Percentiles rank a stretch among this genome's conserved stretches.
Evolutionary conservation across 352 stramenopile genomes (phyloP).

Genomic region (Phytopythium boreale): DNA sequence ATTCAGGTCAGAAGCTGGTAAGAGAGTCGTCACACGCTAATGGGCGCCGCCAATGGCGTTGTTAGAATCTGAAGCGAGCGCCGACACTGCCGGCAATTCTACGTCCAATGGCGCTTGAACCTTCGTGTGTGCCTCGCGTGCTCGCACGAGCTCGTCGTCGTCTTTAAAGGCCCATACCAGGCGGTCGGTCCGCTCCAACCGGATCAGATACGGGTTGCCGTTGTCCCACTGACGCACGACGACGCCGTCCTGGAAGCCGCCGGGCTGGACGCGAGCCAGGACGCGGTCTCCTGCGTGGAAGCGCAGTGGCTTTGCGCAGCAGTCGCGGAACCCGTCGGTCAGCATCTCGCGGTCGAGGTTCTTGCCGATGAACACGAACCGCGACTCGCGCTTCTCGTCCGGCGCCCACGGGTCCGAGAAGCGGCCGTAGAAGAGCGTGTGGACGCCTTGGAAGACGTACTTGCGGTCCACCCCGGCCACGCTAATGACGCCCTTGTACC

Average conservation of each 20-base stretch:
- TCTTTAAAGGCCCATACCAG: conserved; percentile 49
- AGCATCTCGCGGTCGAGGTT: conserved; percentile 70
- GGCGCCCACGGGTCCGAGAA: conserved; percentile 81
- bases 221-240: conserved; percentile 49
- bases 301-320: conserved; percentile 27
- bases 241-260: conserved; percentile 33
- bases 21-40: not conserved
- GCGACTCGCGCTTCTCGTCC: conserved; percentile 80
- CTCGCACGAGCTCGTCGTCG: conserved; percentile 28
- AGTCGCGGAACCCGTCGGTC: conserved; percentile 40
- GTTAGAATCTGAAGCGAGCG: not conserved
- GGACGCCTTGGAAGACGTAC: conserved; percentile 96
- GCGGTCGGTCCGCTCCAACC: conserved; percentile 25
- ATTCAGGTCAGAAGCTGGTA: no score
- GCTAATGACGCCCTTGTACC: conserved; percentile 92
- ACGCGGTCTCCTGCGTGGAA: conserved; percentile 46
- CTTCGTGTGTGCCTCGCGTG: not conserved
- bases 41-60: not conserved
- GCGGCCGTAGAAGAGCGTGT: conserved; percentile 95
- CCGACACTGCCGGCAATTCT: not conserved
- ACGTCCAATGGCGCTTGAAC: no score
- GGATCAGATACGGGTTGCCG: conserved; percentile 47
- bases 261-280: conserved; percentile 28
- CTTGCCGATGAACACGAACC: conserved; percentile 96
- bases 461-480: conserved; percentile 92